Percentiles rank a stretch among this genome's conserved stretches.
phyloP scores from a whole-genome alignment of 2,329 filamentous ascomycete genomes.

The Purpureocillium takamizusanense region DNA sequence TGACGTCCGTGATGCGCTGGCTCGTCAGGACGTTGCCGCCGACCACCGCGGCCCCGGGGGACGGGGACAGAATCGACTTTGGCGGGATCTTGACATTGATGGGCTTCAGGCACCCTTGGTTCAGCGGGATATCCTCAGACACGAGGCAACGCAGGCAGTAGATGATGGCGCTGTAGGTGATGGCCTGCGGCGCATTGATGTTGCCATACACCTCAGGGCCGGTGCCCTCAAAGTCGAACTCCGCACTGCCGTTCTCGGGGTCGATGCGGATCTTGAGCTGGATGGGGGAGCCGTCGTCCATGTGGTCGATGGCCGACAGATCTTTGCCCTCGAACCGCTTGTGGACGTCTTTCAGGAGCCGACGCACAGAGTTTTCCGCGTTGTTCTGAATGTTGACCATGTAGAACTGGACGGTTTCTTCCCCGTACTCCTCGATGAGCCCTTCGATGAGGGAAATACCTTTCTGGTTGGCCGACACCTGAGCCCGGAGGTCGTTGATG shows the following conservation, averaged over 20 bases:
- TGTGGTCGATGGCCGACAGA: constrained; percentile 42
- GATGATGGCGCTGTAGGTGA: constrained; percentile 56
- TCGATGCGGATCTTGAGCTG: constrained; percentile 67
- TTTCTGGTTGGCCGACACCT: constrained; percentile 80
- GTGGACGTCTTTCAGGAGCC: constrained; percentile 17
- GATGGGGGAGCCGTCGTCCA: constrained; percentile 82
- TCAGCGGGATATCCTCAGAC: constrained; percentile 72
- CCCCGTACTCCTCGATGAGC: constrained; percentile 65
- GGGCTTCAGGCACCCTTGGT: constrained; percentile 74
- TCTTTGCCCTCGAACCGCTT: constrained; percentile 6
- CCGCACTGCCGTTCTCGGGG: constrained; percentile 56
- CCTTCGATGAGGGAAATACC: constrained; percentile 67
- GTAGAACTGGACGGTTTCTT: constrained; percentile 59
- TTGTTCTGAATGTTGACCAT: constrained; percentile 32
- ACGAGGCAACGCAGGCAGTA: constrained; percentile 78
- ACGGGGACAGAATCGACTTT: constrained; percentile 65
- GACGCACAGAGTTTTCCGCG: constrained; percentile 55
- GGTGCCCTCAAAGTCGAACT: constrained; percentile 43
- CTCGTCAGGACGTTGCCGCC: constrained; percentile 75
- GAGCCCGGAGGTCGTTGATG: constrained; percentile 77
- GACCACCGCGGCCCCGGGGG: constrained; percentile 69
- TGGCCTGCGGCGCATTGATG: constrained; percentile 23
- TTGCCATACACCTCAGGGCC: constrained; percentile 21
- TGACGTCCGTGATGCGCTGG: constrained; percentile 75
- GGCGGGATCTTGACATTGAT: constrained; percentile 67